Base-by-base conservation (phyloP, 108 stramenopile genomes). In the Cyclotella atomus region DNA sequence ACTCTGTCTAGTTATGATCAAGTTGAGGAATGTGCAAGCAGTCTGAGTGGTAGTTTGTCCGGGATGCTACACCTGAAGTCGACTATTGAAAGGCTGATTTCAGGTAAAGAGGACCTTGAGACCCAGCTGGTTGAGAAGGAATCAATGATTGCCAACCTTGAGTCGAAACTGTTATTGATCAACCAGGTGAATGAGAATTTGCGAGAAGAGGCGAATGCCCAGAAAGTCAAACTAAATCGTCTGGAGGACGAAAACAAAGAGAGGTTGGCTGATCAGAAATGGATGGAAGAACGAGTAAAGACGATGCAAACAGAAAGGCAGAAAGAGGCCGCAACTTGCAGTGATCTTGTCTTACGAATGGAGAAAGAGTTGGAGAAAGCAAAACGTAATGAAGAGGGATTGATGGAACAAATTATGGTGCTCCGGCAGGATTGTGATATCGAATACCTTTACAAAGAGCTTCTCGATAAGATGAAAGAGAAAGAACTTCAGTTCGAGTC, bases 391-490 rank as follows among this genome's bases (percentile, higher is more conserved):
- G 66, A 68, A 35, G 52, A 63, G 33, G 71, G 46, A 38, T 54
- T 72, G 36, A 54, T 53, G 59, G 27, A 32, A 7, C 77, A 79
- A 34, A 67, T 79, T 33, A 65, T 57, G 55, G 63, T 65, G 49
- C 77, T 79, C 35, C 33, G 67, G 47, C 30, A 65, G 23, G 70
- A 78, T 59, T 59, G 55, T 43, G 65, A 65, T 0, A 49, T 60
- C 0, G 70, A 67, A 28, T 34, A 49, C 29, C 54, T 71, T 14
- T 70, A 71, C 57, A 68, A 67, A 47, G 71, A 80, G 52, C 60
- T 73, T 1, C 47, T 80, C 3, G 67, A 61, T 14, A 73, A 81
- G 52, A 57, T 70, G 71, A 71, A 79, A 23, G 70, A 29, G 20
- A 71, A 33, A 47, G 77, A 79, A 55, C 34, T 65, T 14, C n/a